Base-by-base conservation (phyloP, 2,329 filamentous ascomycete genomes). In the Colletotrichum paranaense region DNA sequence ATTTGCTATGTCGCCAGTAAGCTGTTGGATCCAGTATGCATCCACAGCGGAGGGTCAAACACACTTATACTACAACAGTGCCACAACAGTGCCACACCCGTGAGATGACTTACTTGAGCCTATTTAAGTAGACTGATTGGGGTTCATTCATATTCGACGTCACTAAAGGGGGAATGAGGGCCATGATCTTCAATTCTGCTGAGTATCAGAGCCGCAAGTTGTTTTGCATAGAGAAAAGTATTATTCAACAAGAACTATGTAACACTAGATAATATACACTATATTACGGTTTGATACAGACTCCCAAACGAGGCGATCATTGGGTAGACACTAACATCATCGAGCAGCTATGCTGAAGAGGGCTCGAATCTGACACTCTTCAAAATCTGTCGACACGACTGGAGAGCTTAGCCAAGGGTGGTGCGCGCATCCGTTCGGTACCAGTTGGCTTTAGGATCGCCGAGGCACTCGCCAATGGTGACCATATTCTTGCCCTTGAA, bases 381-480 rank as follows among this genome's bases (percentile, higher is more conserved):
- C 42, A 9, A 22, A 49, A 49, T 49, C 42, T 49, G 19, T 11
- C 9, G n/a, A 38, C n/a, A 55, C 6, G 6, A 11, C 22, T 24
- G 22, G 32, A 11, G 11, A 14, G 12, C 22, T 70, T 24, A 70
- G 11, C 32, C 67, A 8, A 72, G 52, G 5, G 71, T 73, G 8
- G 67, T 73, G 49, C 62, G 60, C 22, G 62, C 42, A 22, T 73
- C 68, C 32, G 63, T 35, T 28, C 86, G 84, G 77, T 89, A 89
- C 88, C 87, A 89, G 73, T 84, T 81, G 59, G 80, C 82, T 12
- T 77, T 76, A 7, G 86, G 79, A 75, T 89, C 86, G 14, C 84
- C 85, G 30, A 89, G 79, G 76, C 87, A 89, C 70, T 88, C 82
- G 2, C 87, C 88, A 12, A 88, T 83, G 9, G 86, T 86, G 53